phyloP scores from a whole-genome alignment of 2,329 filamentous ascomycete genomes.

The Raffaelea arxii region DNA sequence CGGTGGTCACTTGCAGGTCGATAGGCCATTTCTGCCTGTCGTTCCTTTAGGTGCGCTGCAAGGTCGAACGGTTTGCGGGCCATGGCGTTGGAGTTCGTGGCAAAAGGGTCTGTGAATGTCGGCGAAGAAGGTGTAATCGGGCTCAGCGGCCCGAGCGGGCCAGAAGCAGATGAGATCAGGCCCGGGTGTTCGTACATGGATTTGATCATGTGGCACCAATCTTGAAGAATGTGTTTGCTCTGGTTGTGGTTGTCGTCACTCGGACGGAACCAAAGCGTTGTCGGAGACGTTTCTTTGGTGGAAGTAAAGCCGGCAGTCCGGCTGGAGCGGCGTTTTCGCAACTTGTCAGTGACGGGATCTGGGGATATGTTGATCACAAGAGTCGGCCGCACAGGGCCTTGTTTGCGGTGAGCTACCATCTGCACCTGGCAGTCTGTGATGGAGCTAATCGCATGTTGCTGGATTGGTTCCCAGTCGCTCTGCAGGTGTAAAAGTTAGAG shows the following conservation, averaged over 20 bases:
- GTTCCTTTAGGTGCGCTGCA: neutral
- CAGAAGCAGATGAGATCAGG: neutral
- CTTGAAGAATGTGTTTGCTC: conserved; percentile 37
- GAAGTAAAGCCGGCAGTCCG: conserved; percentile 47
- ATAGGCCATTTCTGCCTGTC: conserved; percentile 23
- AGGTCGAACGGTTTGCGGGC: conserved; percentile 3
- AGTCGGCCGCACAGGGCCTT: conserved; percentile 48
- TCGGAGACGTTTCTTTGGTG: conserved; percentile 38
- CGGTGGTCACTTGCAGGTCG: conserved; percentile 35
- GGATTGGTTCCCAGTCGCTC: conserved; percentile 44
- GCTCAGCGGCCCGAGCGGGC: conserved; percentile 26
- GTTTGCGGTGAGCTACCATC: conserved; percentile 50
- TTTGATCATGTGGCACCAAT: conserved; percentile 49
- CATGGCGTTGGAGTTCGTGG: conserved; percentile 19
- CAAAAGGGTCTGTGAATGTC: conserved; percentile 44
- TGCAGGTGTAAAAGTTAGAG: conserved; percentile 17
- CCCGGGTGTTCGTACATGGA: conserved; percentile 23
- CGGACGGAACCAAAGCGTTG: conserved; percentile 47
- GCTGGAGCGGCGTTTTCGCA: conserved; percentile 55
- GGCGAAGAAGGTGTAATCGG: conserved; percentile 45
- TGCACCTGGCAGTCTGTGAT: conserved; percentile 50
- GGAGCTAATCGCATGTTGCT: conserved; percentile 41
- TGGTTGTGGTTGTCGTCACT: conserved; percentile 31
- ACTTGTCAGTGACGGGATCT: conserved; percentile 43
- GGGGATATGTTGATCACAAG: conserved; percentile 46